Base-by-base conservation (phyloP, 75 land plant genomes). In the Sequoiadendron giganteum region DNA sequence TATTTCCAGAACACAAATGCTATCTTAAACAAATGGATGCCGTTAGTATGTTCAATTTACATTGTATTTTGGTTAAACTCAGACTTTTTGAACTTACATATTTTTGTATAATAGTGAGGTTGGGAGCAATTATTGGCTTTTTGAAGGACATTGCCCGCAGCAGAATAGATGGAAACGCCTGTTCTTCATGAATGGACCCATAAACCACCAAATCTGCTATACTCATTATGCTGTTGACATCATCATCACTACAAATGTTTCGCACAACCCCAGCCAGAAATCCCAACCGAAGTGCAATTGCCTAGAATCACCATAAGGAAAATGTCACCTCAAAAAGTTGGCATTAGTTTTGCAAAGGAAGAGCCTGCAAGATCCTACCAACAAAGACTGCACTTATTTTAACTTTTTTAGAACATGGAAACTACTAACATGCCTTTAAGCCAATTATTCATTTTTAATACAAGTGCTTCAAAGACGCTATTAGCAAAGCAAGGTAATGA, bases 181-280 rank as follows among this genome's bases (percentile, higher is more conserved):
- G 95, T 83, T 98, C 99, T 84, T 98, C 99, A 87, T 91, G 90
- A 86, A 94, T 91, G 6, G 99, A 97, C 38, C 93, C 94, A 91
- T 98, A 94, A 55, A 98, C 86, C 70, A 95, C 97, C 85, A 95
- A 40, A 89, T 95, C 96, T 85, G 99, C 91, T 18, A 80, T 86
- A 80, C 91, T 89, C 38, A 98, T 91, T 80, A 90, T 84, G 43
- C 85, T 91, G 88, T 90, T 92, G 25, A 87, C 85, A 87, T 94
- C 95, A 34, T 55, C 95, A 88, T 91, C 91, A 82, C 42, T 39
- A 55, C 89, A 87, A 84, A 92, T 81, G 65, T 93, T 91, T 86
- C 92, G 93, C 78, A 98, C 94, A 68, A 86, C 84, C 2, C 93
- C 94, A 25, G 75, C 86, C 76, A 93, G 93, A 83, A 92, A 95